Percentiles rank a stretch among this genome's conserved stretches.
phyloP scores from a whole-genome alignment of 805 yeast genomes.

The Candida ulmi region DNA sequence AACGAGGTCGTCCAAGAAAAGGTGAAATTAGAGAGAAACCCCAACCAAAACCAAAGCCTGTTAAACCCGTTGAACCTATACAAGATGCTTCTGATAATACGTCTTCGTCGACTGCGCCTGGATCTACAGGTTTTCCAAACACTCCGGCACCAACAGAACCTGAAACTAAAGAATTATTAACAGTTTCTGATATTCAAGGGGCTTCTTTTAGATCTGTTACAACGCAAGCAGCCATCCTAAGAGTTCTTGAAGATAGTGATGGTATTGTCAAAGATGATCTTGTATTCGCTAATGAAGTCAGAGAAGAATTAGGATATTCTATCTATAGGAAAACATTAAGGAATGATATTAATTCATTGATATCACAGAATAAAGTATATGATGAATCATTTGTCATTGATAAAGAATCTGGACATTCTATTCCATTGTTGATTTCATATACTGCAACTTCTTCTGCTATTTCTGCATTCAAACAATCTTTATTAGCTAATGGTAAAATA shows the following conservation, averaged over 20 bases:
- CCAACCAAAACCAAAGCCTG: too few species aligned
- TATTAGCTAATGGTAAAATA: too few species aligned
- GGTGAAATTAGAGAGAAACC: constrained; percentile 14
- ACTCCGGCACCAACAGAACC: not conserved
- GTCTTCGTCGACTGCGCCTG: too few species aligned
- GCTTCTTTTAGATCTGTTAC: constrained; percentile 38
- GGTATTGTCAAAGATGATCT: constrained; percentile 43
- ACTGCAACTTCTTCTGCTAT: constrained; percentile 18
- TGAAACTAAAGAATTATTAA: constrained; percentile 1
- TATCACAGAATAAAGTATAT: constrained; percentile 24
- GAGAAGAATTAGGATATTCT: constrained; percentile 35
- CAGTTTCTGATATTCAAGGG: constrained; percentile 30
- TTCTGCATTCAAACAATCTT: constrained; percentile 3
- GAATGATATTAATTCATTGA: constrained; percentile 36
- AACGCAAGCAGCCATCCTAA: constrained; percentile 38
- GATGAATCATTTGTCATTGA: constrained; percentile 18
- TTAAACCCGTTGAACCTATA: not conserved
- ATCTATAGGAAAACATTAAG: constrained; percentile 52
- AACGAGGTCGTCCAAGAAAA: constrained; percentile 7
- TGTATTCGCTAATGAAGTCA: constrained; percentile 33
- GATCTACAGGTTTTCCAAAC: too few species aligned
- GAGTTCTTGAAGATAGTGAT: constrained; percentile 34
- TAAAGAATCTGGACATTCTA: constrained; percentile 14
- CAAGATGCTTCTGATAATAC: too few species aligned
- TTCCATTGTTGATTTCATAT: constrained; percentile 23